Base-by-base conservation (phyloP, 1,284 basidiomycete species). In the Malassezia yamatoensis region DNA sequence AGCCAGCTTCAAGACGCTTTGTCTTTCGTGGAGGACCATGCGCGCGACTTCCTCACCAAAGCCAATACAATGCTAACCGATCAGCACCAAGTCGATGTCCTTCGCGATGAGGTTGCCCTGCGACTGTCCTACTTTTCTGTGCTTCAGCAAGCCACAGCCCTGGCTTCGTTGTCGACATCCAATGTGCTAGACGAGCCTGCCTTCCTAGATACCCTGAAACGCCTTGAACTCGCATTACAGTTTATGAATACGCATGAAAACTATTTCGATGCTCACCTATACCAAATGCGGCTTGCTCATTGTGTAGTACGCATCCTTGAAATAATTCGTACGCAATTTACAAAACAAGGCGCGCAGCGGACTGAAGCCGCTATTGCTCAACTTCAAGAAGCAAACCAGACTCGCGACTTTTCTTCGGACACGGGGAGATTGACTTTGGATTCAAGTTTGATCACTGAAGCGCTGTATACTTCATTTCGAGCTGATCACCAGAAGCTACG, bases 51-150 rank as follows among this genome's bases (percentile, higher is more conserved):
- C 8, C 61, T 70, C 20, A 58, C 61, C n/a, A 62, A 70, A 45
- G 68, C 70, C 0, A 65, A 65, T 24, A 45, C 53, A 4, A 53
- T 67, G 13, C 57, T 67, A 20, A 53, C 62, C 37, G 58, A 59
- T 5, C 66, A 65, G 46, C 57, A 52, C 3, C 62, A 69, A 24
- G 62, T 73, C 38, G 62, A 66, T 29, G 45, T 38, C 10, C 49
- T 70, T 10, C 57, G 63, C 9, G 54, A 64, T 12, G 57, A 64
- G 4, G 50, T 73, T 11, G 37, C 52, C 9, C 54, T 64, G 15
- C 60, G 70, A 10, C 67, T 70, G 16, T 60, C 61, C 13, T 72
- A 69, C 62, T 73, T 72, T 51, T 62, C 65, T 13, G 43, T 73
- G 36, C 61, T 72, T 0, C 66, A 66, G 0, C 61, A 63, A 18